Conservation (phyloP, 768 basidiomycete genomes). For the Pseudohyphozyma bogoriensis region DNA sequence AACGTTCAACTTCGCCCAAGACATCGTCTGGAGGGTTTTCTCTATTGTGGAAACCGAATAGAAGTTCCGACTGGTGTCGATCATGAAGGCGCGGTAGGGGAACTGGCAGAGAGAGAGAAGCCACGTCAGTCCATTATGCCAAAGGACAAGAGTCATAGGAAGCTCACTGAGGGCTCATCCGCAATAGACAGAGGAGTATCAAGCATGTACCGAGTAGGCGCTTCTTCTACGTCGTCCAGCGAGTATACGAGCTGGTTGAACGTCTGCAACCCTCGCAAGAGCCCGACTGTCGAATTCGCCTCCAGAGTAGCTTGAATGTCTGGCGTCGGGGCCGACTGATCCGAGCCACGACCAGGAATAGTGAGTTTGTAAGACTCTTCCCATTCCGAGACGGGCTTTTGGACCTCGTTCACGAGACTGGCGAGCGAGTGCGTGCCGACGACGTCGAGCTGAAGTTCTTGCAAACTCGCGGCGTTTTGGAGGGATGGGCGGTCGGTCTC, state of each 20-base stretch:
- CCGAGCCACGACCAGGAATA: background rate
- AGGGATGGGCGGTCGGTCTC: background rate
- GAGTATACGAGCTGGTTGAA: slow-evolving; percentile 61
- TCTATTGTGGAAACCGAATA: slow-evolving; percentile 45
- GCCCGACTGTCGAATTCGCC: slow-evolving; percentile 54
- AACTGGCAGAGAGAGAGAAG: too few species aligned
- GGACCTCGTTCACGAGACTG: background rate
- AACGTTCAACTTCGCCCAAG: slow-evolving; percentile 65
- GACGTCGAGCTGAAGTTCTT: background rate
- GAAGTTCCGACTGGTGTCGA: slow-evolving; percentile 72
- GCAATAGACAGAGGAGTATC: slow-evolving; percentile 1
- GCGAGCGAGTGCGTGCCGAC: background rate
- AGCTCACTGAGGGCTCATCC: slow-evolving; percentile 15
- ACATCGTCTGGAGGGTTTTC: slow-evolving; percentile 65
- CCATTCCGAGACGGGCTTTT: slow-evolving; percentile 41
- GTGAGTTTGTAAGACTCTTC: slow-evolving; percentile 50
- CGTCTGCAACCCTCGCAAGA: slow-evolving; percentile 64
- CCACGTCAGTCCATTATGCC: too few species aligned
- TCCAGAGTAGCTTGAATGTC: slow-evolving; percentile 45
- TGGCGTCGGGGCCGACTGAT: slow-evolving; percentile 37
- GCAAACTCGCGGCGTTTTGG: accelerated
- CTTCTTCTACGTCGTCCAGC: background rate
- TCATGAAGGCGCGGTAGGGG: slow-evolving; percentile 54
- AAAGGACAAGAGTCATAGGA: too few species aligned
- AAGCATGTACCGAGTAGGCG: slow-evolving; percentile 1